phyloP scores from a whole-genome alignment of 139 green algal genomes.

The Chlorella sp. region DNA sequence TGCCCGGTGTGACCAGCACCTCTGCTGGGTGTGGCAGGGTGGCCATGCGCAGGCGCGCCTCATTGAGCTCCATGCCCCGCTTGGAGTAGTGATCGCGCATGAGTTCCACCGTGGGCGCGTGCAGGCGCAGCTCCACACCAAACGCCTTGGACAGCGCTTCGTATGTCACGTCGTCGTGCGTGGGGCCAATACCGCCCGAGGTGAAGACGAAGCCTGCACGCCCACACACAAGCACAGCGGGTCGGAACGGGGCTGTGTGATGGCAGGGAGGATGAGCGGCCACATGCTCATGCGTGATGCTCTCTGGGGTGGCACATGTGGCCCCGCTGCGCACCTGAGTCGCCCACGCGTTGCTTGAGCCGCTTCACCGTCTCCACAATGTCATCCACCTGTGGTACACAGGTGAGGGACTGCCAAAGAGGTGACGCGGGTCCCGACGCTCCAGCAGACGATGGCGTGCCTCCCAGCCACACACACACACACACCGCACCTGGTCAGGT shows the following conservation, averaged over 20 bases:
- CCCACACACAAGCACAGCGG: too few relatives aligned
- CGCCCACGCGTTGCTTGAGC: slow-evolving; percentile 47
- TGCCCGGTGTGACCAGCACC: slow-evolving; percentile 19
- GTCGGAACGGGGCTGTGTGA: too few relatives aligned
- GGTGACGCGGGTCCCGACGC: too few relatives aligned
- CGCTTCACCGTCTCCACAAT: slow-evolving; percentile 48
- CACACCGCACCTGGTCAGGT: slow-evolving; percentile 51
- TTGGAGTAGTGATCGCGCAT: slow-evolving; percentile 59
- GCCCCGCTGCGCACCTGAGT: slow-evolving; percentile 11
- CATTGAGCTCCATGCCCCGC: slow-evolving; percentile 69
- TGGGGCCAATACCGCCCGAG: slow-evolving; percentile 74
- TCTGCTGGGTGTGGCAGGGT: slow-evolving; percentile 35
- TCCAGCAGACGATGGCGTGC: too few relatives aligned
- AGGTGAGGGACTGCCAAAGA: too few relatives aligned
- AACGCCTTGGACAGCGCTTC: slow-evolving; percentile 34
- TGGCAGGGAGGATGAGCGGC: too few relatives aligned
- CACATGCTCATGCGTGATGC: not conserved
- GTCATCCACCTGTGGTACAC: too few relatives aligned
- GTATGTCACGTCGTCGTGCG: slow-evolving; percentile 80
- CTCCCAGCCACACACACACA: too few relatives aligned
- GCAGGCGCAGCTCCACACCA: slow-evolving; percentile 33
- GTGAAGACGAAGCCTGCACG: slow-evolving; percentile 65
- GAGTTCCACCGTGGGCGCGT: slow-evolving; percentile 49
- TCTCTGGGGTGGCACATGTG: not conserved
- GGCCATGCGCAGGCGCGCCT: slow-evolving; percentile 67